Evolutionary conservation across 305 asterid species (phyloP).

Genomic region (Solanum hybrid): DNA sequence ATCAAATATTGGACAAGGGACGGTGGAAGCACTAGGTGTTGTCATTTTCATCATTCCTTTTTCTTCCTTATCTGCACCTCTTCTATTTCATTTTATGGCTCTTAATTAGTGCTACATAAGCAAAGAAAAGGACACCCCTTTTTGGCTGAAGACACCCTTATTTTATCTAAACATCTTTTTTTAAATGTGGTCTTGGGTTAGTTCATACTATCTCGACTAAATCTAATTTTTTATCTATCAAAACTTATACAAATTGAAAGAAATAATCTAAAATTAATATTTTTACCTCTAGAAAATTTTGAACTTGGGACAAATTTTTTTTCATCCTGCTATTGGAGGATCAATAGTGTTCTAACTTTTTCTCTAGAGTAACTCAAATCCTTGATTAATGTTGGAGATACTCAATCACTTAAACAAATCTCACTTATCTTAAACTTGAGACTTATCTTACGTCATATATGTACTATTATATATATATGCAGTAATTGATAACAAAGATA

Average conservation of each 20-base stretch:
- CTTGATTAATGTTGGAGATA: rapidly evolving
- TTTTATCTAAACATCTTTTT: not conserved
- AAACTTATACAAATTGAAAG: no score
- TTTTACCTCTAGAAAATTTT: not conserved
- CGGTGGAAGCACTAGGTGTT: not conserved
- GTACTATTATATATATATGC: no score
- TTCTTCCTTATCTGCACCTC: not conserved
- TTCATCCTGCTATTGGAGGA: rapidly evolving
- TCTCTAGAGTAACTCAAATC: not conserved
- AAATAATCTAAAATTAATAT: no score
- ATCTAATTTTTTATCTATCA: not conserved
- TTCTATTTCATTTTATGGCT: not conserved
- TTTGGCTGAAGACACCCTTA: not conserved
- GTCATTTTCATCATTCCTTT: not conserved
- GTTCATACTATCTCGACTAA: no score
- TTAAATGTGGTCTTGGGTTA: no score
- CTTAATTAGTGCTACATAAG: not conserved
- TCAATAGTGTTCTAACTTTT: not conserved
- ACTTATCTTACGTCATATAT: not conserved
- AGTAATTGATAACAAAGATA: not conserved
- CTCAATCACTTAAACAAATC: not conserved
- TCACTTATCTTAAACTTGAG: not conserved
- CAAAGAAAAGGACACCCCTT: not conserved
- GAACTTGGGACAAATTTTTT: not conserved
- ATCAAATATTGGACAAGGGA: not conserved